phyloP scores from a whole-genome alignment of 2,329 filamentous ascomycete genomes.

The Claviceps monticola region DNA sequence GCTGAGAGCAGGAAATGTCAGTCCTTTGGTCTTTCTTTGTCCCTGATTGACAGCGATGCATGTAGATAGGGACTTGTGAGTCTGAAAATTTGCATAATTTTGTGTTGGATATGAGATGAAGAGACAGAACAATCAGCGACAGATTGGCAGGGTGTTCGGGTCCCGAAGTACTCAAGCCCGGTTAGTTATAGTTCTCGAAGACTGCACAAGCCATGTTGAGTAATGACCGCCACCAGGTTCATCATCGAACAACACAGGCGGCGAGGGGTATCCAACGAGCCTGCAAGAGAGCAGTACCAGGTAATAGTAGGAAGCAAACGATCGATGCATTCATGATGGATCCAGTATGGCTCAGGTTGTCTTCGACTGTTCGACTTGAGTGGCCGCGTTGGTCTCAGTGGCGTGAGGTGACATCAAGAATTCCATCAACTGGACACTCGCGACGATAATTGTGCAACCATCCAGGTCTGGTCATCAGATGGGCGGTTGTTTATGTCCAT shows the following conservation, averaged over 20 bases:
- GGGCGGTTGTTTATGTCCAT: slow-evolving; percentile 1
- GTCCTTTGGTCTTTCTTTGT: neutral
- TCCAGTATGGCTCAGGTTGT: neutral
- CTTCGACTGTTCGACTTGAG: neutral
- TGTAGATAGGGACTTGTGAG: neutral
- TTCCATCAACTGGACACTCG: slow-evolving; percentile 1
- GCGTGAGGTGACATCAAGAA: slow-evolving; percentile 2
- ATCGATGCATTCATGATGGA: neutral
- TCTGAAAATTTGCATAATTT: neutral
- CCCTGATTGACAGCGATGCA: neutral
- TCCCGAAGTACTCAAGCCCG: neutral
- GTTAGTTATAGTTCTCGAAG: neutral
- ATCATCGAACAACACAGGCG: neutral
- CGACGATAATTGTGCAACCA: slow-evolving; percentile 1
- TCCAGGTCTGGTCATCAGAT: neutral
- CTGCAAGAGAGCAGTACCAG: neutral
- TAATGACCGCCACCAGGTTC: neutral
- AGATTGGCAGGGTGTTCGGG: neutral
- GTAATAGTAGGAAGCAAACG: neutral
- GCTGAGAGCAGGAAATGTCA: slow-evolving; percentile 1
- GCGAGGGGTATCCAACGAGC: neutral
- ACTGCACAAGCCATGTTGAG: slow-evolving; percentile 1
- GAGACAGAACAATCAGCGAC: neutral
- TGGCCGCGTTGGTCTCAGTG: neutral
- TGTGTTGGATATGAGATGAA: neutral